These are phyloP conservation scores for Onygenales sp. DNA, from an alignment of 2,329 filamentous ascomycete species.

Conservation along the genomic window DNA sequence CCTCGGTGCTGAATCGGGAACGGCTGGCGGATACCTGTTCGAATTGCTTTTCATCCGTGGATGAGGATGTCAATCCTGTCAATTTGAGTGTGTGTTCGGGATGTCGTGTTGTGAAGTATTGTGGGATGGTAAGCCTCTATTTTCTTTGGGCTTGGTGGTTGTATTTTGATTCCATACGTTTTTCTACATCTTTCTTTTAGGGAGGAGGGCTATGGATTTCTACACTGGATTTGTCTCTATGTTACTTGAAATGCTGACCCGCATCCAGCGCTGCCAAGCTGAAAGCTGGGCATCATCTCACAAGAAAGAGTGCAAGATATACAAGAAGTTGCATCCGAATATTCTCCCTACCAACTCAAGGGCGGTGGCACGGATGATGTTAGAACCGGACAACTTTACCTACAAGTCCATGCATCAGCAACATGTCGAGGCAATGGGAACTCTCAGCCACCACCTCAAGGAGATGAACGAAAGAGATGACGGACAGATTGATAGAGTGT, in stretches of 20 bases:
- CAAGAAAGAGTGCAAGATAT: slow-evolving; percentile 50
- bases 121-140: slow-evolving; percentile 41
- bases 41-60: slow-evolving; percentile 39
- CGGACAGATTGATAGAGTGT: slow-evolving; percentile 35
- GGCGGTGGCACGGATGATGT: slow-evolving; percentile 45
- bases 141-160: background rate
- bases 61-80: slow-evolving; percentile 9
- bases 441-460: slow-evolving; percentile 40
- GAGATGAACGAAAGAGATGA: slow-evolving; percentile 35
- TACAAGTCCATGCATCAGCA: slow-evolving; percentile 23
- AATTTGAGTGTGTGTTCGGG: slow-evolving; percentile 47
- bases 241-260: background rate
- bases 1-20: slow-evolving; percentile 44
- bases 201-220: background rate
- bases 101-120: slow-evolving; percentile 51
- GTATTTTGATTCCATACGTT: background rate
- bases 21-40: slow-evolving; percentile 47
- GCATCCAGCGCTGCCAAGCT: slow-evolving; percentile 45
- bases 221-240: background rate
- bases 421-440: slow-evolving; percentile 35
- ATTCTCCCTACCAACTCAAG: slow-evolving; percentile 48
- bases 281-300: slow-evolving; percentile 51
- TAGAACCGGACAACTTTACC: slow-evolving; percentile 28
- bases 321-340: slow-evolving; percentile 35
- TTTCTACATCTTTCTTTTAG: background rate